Evolutionary conservation across 2,329 filamentous ascomycete species (phyloP), one percentile per base, ranked within the genome.

Genomic region (Plectosphaerella plurivora): DNA sequence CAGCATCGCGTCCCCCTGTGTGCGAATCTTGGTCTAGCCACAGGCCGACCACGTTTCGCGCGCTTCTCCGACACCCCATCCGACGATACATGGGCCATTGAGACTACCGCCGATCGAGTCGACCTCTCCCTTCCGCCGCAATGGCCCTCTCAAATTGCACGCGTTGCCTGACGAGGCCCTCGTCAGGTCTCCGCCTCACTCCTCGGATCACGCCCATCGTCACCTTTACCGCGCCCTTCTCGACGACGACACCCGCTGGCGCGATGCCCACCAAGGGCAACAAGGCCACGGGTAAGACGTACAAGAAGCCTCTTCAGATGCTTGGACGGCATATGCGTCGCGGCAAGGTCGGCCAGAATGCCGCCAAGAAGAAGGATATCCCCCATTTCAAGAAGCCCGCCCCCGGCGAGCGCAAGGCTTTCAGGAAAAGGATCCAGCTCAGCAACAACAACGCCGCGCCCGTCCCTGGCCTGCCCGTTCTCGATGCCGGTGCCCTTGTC

Each of bases 371-470:
- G 61, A 62, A 65, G 15, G 68, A 68, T 51, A 63, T 74, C 45
- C 69, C 68, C 24, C 69, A 71, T 24, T 66, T 73, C 51, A 82
- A 79, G 69, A 77, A 83, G 15, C 87, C 88, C 18, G 75, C 75
- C 12, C 78, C 83, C 3, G 93, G 92, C 59, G 92, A 97, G 77
- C 84, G 92, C 59, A 96, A 91, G 73, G 89, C 89, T 25, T 77
- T 89, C 66, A 86, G 91, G 59, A 96, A 95, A 76, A 85, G 89
- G 60, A 89, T 99, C 63, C 85, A 95, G 54, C 83, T 99, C 55
- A 93, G 88, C 76, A 99, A 97, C 73, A 88, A 89, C 69, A 97
- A 96, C 72, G 94, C 94, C 48, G 75, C 97, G 37, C 83, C 87
- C 54, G 87, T 97, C 8, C 66, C 76, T 22, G 88, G 83, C 11